Evolutionary conservation across 495 filamentous ascomycete species (phyloP).

Genomic region (Parathielavia appendiculata): DNA sequence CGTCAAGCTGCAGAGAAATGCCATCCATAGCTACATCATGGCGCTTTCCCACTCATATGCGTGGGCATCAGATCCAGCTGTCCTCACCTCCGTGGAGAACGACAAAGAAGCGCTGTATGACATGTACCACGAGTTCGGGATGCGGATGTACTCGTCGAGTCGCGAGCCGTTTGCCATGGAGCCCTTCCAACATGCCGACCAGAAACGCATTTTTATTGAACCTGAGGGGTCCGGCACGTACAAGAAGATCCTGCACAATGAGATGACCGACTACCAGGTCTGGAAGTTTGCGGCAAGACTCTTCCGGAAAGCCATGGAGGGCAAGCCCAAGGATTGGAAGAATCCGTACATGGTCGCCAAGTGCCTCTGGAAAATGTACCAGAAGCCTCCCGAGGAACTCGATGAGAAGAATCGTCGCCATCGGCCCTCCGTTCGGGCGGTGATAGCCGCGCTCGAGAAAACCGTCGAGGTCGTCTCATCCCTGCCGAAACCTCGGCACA

Average conservation of each 20-base stretch:
- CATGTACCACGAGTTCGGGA: constrained; percentile 85
- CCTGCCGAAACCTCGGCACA: constrained; percentile 73
- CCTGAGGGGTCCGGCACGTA: constrained; percentile 64
- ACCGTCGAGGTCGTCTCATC: constrained; percentile 59
- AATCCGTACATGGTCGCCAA: constrained; percentile 89
- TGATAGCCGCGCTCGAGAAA: constrained; percentile 60
- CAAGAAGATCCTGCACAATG: constrained; percentile 62
- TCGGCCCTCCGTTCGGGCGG: constrained; percentile 50
- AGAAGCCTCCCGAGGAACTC: constrained; percentile 51
- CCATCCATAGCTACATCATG: constrained; percentile 92
- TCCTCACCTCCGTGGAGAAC: constrained; percentile 44
- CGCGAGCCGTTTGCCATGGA: constrained; percentile 88
- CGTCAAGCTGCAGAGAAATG: constrained; percentile 66
- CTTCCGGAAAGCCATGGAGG: constrained; percentile 67
- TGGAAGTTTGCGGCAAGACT: constrained; percentile 82
- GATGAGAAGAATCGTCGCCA: constrained; percentile 38
- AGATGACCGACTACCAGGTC: constrained; percentile 68
- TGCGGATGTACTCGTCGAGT: constrained; percentile 84
- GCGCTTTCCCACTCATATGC: constrained; percentile 68
- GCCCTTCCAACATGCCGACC: constrained; percentile 68
- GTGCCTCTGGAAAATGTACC: constrained; percentile 92
- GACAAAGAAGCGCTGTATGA: constrained; percentile 66
- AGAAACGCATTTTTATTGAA: constrained; percentile 70
- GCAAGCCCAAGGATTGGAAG: constrained; percentile 82
- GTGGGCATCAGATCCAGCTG: constrained; percentile 50